Percentiles rank a stretch among this genome's conserved stretches.
Evolutionary conservation across 495 filamentous ascomycete species (phyloP).

Genomic region (Podospora fimiseda): DNA sequence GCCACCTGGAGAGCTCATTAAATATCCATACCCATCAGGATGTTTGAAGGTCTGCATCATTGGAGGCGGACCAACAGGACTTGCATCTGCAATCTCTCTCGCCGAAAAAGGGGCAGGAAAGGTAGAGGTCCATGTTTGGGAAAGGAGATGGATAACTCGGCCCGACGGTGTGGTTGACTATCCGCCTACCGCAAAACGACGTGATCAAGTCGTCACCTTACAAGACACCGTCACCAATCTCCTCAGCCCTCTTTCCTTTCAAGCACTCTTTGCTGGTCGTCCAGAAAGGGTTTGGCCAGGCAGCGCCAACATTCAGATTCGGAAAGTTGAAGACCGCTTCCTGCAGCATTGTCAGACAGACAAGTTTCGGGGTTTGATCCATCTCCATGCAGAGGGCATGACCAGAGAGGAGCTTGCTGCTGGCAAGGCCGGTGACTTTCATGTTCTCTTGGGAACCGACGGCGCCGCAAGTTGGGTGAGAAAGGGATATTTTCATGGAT

Average conservation of each 20-base stretch:
- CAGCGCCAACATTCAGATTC: slow-evolving; percentile 33
- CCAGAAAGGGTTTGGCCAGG: slow-evolving; percentile 32
- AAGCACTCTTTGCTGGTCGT: slow-evolving; percentile 25
- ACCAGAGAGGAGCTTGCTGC: slow-evolving; percentile 23
- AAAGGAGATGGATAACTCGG: slow-evolving; percentile 23
- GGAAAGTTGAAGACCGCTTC: slow-evolving; percentile 36
- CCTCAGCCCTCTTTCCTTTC: slow-evolving; percentile 20
- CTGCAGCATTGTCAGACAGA: slow-evolving; percentile 29
- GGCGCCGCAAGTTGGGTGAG: slow-evolving; percentile 33
- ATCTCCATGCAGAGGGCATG: slow-evolving; percentile 31
- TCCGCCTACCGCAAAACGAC: slow-evolving; percentile 20
- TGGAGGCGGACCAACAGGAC: slow-evolving; percentile 30
- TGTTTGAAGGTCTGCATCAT: slow-evolving; percentile 28
- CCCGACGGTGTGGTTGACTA: slow-evolving; percentile 21
- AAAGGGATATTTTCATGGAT: slow-evolving; percentile 30
- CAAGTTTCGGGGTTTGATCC: slow-evolving; percentile 27
- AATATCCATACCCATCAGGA: slow-evolving; percentile 27
- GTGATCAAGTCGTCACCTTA: slow-evolving; percentile 31
- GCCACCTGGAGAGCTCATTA: slow-evolving; percentile 20
- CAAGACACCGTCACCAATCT: slow-evolving; percentile 30
- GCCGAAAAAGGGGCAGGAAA: slow-evolving; percentile 29
- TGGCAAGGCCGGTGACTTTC: slow-evolving; percentile 33
- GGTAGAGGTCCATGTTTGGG: slow-evolving; percentile 32
- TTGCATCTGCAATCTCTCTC: slow-evolving; percentile 32
- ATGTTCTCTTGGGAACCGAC: slow-evolving; percentile 32